Conservation (phyloP, 2,329 filamentous ascomycete genomes). For the Alternaria conjuncta region DNA sequence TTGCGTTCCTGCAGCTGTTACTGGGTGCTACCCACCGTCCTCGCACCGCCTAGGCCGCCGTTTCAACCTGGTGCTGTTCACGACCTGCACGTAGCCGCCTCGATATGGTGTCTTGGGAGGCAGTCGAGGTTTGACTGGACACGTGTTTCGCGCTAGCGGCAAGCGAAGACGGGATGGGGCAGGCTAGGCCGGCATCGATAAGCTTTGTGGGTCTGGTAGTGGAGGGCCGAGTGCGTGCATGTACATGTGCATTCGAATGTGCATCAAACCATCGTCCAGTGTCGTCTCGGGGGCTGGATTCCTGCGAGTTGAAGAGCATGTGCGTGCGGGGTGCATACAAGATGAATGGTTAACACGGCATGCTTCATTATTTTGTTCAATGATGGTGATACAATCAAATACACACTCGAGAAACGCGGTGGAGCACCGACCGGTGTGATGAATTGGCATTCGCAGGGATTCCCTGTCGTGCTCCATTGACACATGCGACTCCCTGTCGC, state of each 20-base stretch:
- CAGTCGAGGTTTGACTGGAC: constrained; percentile 31
- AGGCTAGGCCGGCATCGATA: constrained; percentile 21
- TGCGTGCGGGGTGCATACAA: constrained; percentile 2
- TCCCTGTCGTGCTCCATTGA: constrained; percentile 4
- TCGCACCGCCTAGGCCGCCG: constrained; percentile 21
- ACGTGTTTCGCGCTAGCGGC: constrained; percentile 9
- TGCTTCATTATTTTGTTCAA: constrained; percentile 13
- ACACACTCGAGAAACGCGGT: constrained; percentile 8
- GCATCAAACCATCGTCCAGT: constrained; percentile 23
- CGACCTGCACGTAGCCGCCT: constrained; percentile 38
- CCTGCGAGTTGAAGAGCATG: constrained; percentile 5
- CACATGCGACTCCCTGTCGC: not conserved
- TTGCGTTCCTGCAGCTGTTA: constrained; percentile 44
- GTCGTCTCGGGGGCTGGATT: constrained; percentile 4
- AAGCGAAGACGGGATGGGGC: constrained; percentile 23
- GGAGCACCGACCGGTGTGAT: constrained; percentile 10
- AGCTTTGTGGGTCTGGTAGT: constrained; percentile 27
- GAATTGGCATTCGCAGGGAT: constrained; percentile 16
- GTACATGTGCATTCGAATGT: constrained; percentile 25
- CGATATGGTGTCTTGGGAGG: constrained; percentile 31
- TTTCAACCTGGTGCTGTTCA: constrained; percentile 34
- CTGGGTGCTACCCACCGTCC: constrained; percentile 34
- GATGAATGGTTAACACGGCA: constrained; percentile 19
- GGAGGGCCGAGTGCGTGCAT: constrained; percentile 15
- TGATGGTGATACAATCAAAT: not conserved